These are phyloP conservation scores for Suillus brevipes DNA, from an alignment of 768 basidiomycete genomes.

Conservation along the genomic window DNA sequence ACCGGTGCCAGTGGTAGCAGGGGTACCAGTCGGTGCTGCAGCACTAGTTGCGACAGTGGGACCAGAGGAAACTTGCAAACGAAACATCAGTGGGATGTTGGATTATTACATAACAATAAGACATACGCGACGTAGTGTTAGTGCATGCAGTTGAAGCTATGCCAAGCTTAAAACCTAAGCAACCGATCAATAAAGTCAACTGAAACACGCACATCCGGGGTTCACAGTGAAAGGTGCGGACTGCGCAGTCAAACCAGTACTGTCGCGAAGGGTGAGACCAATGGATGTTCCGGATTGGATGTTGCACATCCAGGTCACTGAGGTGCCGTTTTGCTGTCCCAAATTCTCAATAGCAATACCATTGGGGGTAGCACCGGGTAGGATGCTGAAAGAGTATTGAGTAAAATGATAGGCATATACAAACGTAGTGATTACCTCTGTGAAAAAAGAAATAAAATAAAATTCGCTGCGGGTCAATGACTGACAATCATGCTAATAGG, in stretches of 20 bases:
- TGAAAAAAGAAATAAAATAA: neutral
- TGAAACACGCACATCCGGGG: slow-evolving; percentile 46
- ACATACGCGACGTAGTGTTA: slow-evolving; percentile 23
- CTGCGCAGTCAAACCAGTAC: slow-evolving; percentile 49
- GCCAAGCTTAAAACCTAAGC: slow-evolving; percentile 19
- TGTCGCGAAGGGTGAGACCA: slow-evolving; percentile 63
- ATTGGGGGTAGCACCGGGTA: slow-evolving; percentile 47
- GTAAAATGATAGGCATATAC: neutral
- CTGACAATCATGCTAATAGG: neutral
- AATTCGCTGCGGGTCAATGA: neutral
- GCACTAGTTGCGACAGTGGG: slow-evolving; percentile 18
- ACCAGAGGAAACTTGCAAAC: slow-evolving; percentile 23
- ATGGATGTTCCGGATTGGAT: slow-evolving; percentile 51
- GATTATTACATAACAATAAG: slow-evolving; percentile 17
- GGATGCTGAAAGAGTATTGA: slow-evolving; percentile 43
- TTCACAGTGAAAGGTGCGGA: slow-evolving; percentile 53
- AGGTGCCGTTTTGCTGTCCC: slow-evolving; percentile 37
- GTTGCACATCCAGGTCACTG: slow-evolving; percentile 58
- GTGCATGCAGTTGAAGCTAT: slow-evolving; percentile 39
- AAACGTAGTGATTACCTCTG: slow-evolving; percentile 39
- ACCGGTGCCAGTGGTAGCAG: slow-evolving; percentile 3
- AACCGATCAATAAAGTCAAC: neutral
- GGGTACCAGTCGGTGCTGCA: slow-evolving; percentile 1
- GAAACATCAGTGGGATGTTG: slow-evolving; percentile 16
- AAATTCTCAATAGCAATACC: slow-evolving; percentile 49